Base-by-base conservation (phyloP, 2,329 filamentous ascomycete genomes). In the Alternaria triticimaculans region DNA sequence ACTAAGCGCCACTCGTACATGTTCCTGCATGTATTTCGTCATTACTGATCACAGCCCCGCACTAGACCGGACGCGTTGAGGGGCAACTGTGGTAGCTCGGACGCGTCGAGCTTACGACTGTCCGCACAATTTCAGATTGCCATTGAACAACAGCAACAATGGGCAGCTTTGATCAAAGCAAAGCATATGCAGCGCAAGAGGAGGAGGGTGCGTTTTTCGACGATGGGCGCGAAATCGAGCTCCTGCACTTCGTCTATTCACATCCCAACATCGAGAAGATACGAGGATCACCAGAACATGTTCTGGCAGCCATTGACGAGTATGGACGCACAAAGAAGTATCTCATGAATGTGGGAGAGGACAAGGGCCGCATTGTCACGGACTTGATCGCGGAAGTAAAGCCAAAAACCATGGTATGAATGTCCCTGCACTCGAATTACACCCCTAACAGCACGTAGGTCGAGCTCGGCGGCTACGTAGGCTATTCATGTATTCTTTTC, bases 401-500 rank as follows among this genome's bases (percentile, higher is more conserved):
- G 76, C 92, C 91, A 1, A 78, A 87, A 58, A 84, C 84, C 3
- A 92, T 94, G 88, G 87, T 87, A 75, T 58, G 65, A 46, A 33
- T 23, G 20, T 49, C 41, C 21, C 15, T 28, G 37, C 23, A 41
- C 23, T 18, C 28, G 23, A 14, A 20, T 33, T 20, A 30, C 28
- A 14, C 9, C 10, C 44, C 64, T 69, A 57, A 72, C 60, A 44
- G 33, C 30, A 18, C 44, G 44, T 62, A 84, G 83, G 85, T 95
- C 50, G 92, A 96, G 76, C 84, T 96, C 0, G 92, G 93, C 50
- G 90, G 91, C 53, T 96, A 95, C 78, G 86, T 94, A 20, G 92
- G 92, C 45, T 96, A 96, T 82, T 95, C 92, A 0, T 89, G 90
- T 63, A 88, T 96, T 63, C 84, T 93, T 2, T 95, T 94, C 73